Base-by-base conservation (phyloP, 2,329 filamentous ascomycete genomes). In the Paraphaeosphaeria minitans region DNA sequence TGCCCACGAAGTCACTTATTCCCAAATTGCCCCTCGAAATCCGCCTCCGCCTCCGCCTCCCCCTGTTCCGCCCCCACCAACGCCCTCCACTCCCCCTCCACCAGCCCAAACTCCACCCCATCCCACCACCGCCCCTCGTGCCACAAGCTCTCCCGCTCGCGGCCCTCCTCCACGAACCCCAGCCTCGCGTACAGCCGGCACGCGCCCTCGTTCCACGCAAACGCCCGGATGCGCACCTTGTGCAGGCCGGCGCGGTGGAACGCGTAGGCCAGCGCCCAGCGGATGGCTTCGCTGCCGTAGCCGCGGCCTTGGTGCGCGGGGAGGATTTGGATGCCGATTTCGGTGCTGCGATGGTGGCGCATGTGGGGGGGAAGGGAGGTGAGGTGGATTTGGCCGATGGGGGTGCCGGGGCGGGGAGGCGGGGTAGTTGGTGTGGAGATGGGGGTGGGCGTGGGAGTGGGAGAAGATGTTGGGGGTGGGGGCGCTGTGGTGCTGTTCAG, bases 251-350 rank as follows among this genome's bases (percentile, higher is more conserved):
- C 80, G n/a, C 71, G 70, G 6, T 66, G 62, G 60, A 84, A 84
- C 0, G 78, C 78, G 76, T 81, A 84, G 24, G 80, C 75, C 3
- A 83, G 61, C 0, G 68, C 76, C 81, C 81, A 85, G 27, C 72
- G 69, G 46, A 84, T 79, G 0, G 80, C 78, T 62, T 84, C 82
- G 7, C 62, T 65, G 1, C 82, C 82, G 55, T 83, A 84, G 0
- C 82, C 81, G 21, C 73, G 62, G 0, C 73, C 70, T 55, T 81
- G 78, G 53, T 77, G 75, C 0, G 56, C 8, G 0, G 69, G 63
- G 2, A 75, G 61, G 5, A 83, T 71, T 0, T 68, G 64, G n/a
- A 83, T 69, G 0, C 74, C 77, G 9, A 83, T 70, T 42, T 78
- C 73, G 13, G 77, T 75, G 60, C 69, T 70, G 14, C 81, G 76